Percentiles rank a stretch among this genome's conserved stretches.
Evolutionary conservation across 441 rosid species (phyloP).

Genomic region (Pelargonium citronellum): DNA sequence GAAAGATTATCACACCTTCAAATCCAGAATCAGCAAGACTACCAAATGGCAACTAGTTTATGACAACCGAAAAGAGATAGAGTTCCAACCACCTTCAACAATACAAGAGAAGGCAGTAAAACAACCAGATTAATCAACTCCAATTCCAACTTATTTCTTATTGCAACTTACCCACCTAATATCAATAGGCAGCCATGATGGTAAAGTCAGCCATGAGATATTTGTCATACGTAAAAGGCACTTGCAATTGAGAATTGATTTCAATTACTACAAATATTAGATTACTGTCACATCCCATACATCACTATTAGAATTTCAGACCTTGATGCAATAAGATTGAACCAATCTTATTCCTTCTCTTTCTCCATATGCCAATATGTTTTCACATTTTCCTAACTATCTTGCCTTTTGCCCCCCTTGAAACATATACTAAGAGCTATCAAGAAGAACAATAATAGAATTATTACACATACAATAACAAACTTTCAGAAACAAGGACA

Average conservation of each 20-base stretch:
- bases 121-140: background rate
- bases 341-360: background rate
- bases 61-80: background rate
- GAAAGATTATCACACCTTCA: background rate
- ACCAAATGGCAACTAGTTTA: slow-evolving; percentile 7
- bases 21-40: background rate
- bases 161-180: background rate
- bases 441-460: background rate
- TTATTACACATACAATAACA: background rate
- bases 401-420: background rate
- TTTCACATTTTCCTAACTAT: background rate
- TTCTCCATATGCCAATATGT: background rate
- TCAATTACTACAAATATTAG: background rate
- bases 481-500: slow-evolving; percentile 14
- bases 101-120: slow-evolving; percentile 2
- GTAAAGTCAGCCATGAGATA: background rate
- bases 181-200: background rate
- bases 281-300: background rate
- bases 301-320: slow-evolving; percentile 1
- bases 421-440: background rate
- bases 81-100: background rate
- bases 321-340: background rate
- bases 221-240: background rate
- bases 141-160: background rate
- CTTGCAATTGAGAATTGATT: background rate